Conservation (phyloP, 1,139 yeast species). For the Debaryomyces fabryi region DNA sequence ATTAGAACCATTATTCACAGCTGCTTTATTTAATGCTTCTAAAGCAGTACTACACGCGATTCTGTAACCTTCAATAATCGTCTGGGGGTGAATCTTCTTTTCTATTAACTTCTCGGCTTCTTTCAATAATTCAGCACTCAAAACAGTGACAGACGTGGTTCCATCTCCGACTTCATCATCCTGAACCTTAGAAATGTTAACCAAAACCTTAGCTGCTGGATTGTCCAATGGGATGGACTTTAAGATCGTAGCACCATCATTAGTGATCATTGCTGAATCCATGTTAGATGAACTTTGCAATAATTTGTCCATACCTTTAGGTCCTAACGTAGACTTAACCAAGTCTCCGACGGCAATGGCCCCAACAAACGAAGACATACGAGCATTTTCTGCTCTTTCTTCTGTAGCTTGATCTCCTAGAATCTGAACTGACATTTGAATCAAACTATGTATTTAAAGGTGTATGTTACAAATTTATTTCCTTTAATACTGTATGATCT, state of each 20-base stretch:
- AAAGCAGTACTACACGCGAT: slow-evolving; percentile 85
- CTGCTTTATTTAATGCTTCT: slow-evolving; percentile 72
- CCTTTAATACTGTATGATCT: slow-evolving; percentile 2
- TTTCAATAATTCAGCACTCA: slow-evolving; percentile 86
- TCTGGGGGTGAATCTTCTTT: slow-evolving; percentile 95
- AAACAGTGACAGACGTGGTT: slow-evolving; percentile 96
- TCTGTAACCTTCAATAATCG: slow-evolving; percentile 93
- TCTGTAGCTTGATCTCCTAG: slow-evolving; percentile 98
- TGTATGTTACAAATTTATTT: neutral
- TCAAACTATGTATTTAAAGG: slow-evolving; percentile 3
- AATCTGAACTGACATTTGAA: slow-evolving; percentile 74
- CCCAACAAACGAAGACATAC: slow-evolving; percentile 95
- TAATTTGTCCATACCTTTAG: slow-evolving; percentile 97
- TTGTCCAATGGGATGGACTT: slow-evolving; percentile 94
- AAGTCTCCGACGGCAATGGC: slow-evolving; percentile 98
- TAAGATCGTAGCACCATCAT: slow-evolving; percentile 97
- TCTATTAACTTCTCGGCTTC: slow-evolving; percentile 95
- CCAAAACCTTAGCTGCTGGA: slow-evolving; percentile 97
- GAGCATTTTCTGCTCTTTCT: slow-evolving; percentile 97
- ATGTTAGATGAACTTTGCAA: slow-evolving; percentile 85
- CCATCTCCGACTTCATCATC: slow-evolving; percentile 99
- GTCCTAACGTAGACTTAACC: slow-evolving; percentile 94
- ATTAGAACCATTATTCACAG: slow-evolving; percentile 73
- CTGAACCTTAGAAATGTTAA: slow-evolving; percentile 94
- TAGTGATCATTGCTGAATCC: slow-evolving; percentile 75